Conservation (phyloP, 2,329 filamentous ascomycete species). For the Colletotrichum tamarilloi region DNA sequence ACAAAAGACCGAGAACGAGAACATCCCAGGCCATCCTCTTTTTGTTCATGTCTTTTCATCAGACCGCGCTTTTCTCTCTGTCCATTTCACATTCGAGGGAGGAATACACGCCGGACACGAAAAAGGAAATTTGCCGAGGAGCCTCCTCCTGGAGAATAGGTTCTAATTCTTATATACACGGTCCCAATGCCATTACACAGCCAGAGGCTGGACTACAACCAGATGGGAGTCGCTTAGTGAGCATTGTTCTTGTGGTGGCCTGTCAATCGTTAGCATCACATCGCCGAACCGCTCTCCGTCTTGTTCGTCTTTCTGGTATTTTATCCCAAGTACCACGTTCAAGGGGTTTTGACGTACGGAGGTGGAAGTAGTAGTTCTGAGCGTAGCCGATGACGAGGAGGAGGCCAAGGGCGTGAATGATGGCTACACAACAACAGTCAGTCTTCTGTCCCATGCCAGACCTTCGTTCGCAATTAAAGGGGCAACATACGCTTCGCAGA, state of each 20-base stretch:
- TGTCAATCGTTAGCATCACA: constrained; percentile 50
- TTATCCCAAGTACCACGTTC: background rate
- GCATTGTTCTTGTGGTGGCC: constrained; percentile 99
- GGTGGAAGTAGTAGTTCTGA: constrained; percentile 99
- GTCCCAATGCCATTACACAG: constrained; percentile 35
- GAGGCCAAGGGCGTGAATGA: constrained; percentile 85
- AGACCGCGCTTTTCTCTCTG: background rate
- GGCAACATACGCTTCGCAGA: constrained; percentile 83
- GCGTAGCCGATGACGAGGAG: constrained; percentile 89
- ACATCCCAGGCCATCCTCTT: background rate
- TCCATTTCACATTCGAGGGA: background rate
- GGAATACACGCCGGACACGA: background rate
- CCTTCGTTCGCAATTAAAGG: background rate
- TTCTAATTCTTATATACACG: constrained; percentile 39
- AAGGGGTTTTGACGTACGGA: constrained; percentile 75
- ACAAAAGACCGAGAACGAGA: background rate
- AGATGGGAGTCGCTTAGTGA: constrained; percentile 71
- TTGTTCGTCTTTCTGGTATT: constrained; percentile 5
- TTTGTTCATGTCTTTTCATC: background rate
- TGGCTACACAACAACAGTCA: constrained; percentile 64
- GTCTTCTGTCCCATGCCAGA: background rate
- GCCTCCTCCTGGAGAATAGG: constrained; percentile 26
- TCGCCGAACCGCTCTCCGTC: constrained; percentile 36
- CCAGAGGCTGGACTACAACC: constrained; percentile 27
- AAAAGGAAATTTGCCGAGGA: constrained; percentile 30